phyloP scores from a whole-genome alignment of 2,329 filamentous ascomycete genomes.

The Monosporascus ibericus region DNA sequence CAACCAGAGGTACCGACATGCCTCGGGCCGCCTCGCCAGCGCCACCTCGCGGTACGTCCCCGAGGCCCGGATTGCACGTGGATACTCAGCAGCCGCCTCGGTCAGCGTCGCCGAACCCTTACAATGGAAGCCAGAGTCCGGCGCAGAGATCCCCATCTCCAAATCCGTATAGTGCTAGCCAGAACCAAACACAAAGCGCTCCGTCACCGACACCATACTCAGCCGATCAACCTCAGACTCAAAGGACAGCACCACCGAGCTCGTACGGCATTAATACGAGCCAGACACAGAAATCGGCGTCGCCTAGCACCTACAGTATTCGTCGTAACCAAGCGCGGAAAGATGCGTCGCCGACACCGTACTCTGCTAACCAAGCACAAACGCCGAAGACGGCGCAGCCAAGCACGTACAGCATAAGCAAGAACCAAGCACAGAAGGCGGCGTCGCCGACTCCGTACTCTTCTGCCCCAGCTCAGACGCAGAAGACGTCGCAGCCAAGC shows the following conservation, averaged over 20 bases:
- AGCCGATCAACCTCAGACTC: neutral
- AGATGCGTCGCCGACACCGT: neutral
- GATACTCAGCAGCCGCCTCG: slow-evolving; percentile 33
- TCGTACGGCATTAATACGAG: neutral
- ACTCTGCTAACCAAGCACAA: neutral
- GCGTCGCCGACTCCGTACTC: neutral
- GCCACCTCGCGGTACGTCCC: slow-evolving; percentile 57
- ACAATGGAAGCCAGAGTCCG: neutral
- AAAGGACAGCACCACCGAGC: neutral
- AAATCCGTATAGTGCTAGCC: slow-evolving; percentile 50
- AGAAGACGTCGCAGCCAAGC: neutral
- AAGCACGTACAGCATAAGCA: slow-evolving; percentile 3
- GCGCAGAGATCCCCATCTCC: slow-evolving; percentile 32
- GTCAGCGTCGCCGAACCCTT: slow-evolving; percentile 5
- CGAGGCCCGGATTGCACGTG: slow-evolving; percentile 49
- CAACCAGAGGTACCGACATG: slow-evolving; percentile 53
- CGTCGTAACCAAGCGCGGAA: neutral
- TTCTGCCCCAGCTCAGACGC: neutral
- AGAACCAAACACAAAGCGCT: slow-evolving; percentile 5
- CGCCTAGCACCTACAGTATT: neutral
- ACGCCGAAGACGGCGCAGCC: neutral
- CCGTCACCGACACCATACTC: too few relatives aligned
- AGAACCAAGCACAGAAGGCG: neutral
- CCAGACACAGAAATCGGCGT: neutral
- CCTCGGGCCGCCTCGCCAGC: slow-evolving; percentile 62